Percentiles rank a stretch among this genome's conserved stretches.
These are phyloP conservation scores for Nelumbo lutea DNA, from an alignment of 164 flowering plant species.

Conservation along the genomic window DNA sequence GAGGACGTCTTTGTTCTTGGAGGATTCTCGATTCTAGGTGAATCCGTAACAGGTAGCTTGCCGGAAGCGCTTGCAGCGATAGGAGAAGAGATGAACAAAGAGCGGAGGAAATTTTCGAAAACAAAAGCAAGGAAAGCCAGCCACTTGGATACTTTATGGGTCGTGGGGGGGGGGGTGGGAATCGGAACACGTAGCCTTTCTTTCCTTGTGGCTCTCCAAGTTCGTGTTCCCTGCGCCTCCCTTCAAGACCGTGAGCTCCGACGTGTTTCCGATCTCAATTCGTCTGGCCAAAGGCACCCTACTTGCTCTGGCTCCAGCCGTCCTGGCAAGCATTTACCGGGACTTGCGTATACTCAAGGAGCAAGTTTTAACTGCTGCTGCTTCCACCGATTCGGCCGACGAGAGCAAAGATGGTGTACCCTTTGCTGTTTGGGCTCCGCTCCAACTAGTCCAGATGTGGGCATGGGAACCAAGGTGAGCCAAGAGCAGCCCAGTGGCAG, in stretches of 20 bases:
- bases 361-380: background rate
- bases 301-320: constrained; percentile 51
- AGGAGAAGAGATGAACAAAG: background rate
- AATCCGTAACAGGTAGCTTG: constrained; percentile 10
- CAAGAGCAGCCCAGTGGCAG: constrained; percentile 26
- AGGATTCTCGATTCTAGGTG: constrained; percentile 29
- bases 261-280: constrained; percentile 33
- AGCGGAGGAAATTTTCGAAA: background rate
- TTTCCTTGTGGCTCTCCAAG: constrained; percentile 32
- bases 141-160: too few relatives aligned
- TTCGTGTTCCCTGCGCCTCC: constrained; percentile 24
- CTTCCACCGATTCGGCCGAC: background rate
- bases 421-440: constrained; percentile 18
- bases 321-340: constrained; percentile 43
- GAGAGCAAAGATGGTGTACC: too few relatives aligned
- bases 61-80: constrained; percentile 1
- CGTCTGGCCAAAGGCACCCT: constrained; percentile 34
- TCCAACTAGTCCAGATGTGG: constrained; percentile 30
- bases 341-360: constrained; percentile 31
- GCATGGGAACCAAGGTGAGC: constrained; percentile 27
- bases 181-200: constrained; percentile 35
- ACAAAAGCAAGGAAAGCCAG: background rate
- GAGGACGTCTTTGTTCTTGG: constrained; percentile 38
- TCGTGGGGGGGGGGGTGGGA: constrained; percentile 13
- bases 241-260: background rate